phyloP scores from a whole-genome alignment of 73 alveolate species.

The Effrenium voratum region DNA sequence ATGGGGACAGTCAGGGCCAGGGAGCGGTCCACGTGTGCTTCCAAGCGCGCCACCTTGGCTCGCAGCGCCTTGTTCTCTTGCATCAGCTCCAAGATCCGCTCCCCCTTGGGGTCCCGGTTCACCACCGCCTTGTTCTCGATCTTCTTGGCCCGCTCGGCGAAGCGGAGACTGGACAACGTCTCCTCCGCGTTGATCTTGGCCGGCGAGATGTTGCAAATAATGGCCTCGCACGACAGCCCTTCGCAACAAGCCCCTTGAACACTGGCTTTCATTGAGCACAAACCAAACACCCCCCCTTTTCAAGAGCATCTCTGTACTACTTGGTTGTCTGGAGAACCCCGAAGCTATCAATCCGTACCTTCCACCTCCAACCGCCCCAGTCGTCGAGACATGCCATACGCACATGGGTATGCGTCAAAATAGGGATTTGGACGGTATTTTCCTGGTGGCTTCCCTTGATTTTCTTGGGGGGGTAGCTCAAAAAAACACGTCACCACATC shows the following conservation, averaged over 20 bases:
- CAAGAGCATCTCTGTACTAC: background rate
- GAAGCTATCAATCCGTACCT: too few species aligned
- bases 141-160: constrained; percentile 95
- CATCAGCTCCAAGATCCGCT: constrained; percentile 64
- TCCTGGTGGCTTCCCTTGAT: too few species aligned
- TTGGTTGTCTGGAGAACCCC: too few species aligned
- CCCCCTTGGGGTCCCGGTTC: constrained; percentile 92
- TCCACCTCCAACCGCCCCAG: too few species aligned
- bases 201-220: constrained; percentile 81
- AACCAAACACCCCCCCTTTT: background rate
- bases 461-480: too few species aligned
- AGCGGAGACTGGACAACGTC: constrained; percentile 77
- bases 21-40: constrained; percentile 64
- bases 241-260: background rate
- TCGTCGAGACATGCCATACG: too few species aligned
- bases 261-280: background rate
- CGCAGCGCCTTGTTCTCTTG: constrained; percentile 82
- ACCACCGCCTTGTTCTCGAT: constrained; percentile 95
- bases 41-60: constrained; percentile 58
- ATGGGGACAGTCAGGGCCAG: too few species aligned
- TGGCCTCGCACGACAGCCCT: background rate
- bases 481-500: too few species aligned
- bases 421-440: too few species aligned
- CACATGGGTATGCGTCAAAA: too few species aligned
- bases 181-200: constrained; percentile 78